Evolutionary conservation across 2,329 filamentous ascomycete genomes (phyloP).

Genomic region (Aspergillus pseudoviridinutans): DNA sequence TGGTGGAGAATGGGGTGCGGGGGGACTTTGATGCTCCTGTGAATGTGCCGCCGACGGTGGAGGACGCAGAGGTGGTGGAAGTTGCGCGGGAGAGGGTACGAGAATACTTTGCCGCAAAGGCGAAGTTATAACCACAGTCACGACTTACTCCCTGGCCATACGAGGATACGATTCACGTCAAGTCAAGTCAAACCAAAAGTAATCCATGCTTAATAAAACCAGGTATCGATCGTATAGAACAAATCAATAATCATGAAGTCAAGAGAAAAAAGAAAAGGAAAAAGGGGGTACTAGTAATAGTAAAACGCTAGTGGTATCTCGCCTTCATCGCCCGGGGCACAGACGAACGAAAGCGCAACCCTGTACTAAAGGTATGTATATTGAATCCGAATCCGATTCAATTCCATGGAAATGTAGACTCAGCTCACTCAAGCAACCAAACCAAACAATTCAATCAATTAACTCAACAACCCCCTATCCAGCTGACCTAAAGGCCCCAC

Average conservation of each 20-base stretch:
- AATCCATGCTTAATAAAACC: background rate
- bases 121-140: constrained; percentile 39
- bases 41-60: constrained; percentile 75
- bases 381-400: background rate
- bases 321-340: background rate
- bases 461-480: constrained; percentile 1
- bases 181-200: background rate
- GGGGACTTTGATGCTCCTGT: constrained; percentile 70
- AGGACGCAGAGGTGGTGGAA: constrained; percentile 71
- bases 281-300: background rate
- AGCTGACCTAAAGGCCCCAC: background rate
- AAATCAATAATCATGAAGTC: background rate
- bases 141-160: background rate
- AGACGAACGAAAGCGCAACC: background rate
- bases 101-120: constrained; percentile 65
- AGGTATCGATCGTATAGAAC: background rate
- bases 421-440: background rate
- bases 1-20: constrained; percentile 76
- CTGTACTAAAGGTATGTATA: background rate
- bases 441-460: constrained; percentile 7
- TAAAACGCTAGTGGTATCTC: background rate
- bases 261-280: background rate
- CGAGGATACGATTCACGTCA: background rate
- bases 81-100: constrained; percentile 67
- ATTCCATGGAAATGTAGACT: background rate